Percentiles rank a stretch among this genome's conserved stretches.
phyloP scores from a whole-genome alignment of 495 filamentous ascomycete genomes.

The Neurospora sp. region DNA sequence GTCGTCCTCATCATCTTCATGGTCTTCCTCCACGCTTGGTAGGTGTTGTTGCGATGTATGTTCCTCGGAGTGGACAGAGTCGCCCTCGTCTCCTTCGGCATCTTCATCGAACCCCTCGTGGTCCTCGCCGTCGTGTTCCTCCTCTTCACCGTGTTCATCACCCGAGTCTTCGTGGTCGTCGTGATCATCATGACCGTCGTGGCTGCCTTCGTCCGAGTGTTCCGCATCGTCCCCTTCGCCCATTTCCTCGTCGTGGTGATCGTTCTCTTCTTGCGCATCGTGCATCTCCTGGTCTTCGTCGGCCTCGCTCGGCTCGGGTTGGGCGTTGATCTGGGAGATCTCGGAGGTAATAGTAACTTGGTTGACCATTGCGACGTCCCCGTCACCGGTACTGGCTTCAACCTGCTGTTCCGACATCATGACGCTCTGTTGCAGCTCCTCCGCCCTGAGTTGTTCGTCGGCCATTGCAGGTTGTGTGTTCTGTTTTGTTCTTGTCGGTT shows the following conservation, averaged over 20 bases:
- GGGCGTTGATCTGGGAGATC: slow-evolving; percentile 33
- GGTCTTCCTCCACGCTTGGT: slow-evolving; percentile 17
- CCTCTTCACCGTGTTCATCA: slow-evolving; percentile 35
- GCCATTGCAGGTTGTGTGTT: slow-evolving; percentile 25
- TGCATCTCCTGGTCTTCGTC: slow-evolving; percentile 44
- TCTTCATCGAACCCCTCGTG: slow-evolving; percentile 31
- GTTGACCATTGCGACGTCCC: slow-evolving; percentile 26
- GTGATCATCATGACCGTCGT: slow-evolving; percentile 29
- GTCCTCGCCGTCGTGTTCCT: slow-evolving; percentile 26
- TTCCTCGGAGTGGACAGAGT: slow-evolving; percentile 2
- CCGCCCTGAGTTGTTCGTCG: slow-evolving; percentile 40
- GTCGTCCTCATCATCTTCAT: slow-evolving; percentile 37
- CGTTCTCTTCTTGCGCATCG: slow-evolving; percentile 34
- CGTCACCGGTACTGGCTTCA: slow-evolving; percentile 16
- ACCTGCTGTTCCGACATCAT: slow-evolving; percentile 31
- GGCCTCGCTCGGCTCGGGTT: slow-evolving; percentile 36
- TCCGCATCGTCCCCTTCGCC: slow-evolving; percentile 22
- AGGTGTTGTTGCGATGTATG: slow-evolving; percentile 27
- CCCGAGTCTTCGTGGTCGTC: slow-evolving; percentile 29
- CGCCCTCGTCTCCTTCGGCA: slow-evolving; percentile 36
- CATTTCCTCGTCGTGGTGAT: slow-evolving; percentile 25
- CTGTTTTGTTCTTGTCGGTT: slow-evolving; percentile 2
- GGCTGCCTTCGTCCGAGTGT: slow-evolving; percentile 14
- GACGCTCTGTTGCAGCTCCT: slow-evolving; percentile 40
- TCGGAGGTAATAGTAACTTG: slow-evolving; percentile 24